Conservation (phyloP, 805 yeast genomes). For the Sungouiella thailandica region DNA sequence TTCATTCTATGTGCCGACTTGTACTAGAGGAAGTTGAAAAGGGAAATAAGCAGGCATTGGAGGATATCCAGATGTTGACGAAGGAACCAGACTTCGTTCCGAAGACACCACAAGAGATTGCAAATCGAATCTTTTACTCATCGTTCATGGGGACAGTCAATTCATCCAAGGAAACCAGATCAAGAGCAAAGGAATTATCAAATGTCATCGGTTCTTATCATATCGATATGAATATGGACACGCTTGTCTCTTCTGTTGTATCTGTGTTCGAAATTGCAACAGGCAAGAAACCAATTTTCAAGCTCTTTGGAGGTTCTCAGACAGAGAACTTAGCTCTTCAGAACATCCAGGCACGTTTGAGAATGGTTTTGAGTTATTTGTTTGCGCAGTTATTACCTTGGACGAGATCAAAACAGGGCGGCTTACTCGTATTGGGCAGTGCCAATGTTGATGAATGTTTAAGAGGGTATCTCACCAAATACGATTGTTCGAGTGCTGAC, state of each 20-base stretch:
- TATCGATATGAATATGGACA: conserved; percentile 87
- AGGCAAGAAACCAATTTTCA: conserved; percentile 82
- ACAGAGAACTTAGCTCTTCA: conserved; percentile 92
- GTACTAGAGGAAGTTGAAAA: conserved; percentile 64
- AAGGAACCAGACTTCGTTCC: conserved; percentile 64
- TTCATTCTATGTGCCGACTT: conserved; percentile 87
- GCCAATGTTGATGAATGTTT: conserved; percentile 97
- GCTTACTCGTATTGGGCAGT: conserved; percentile 86
- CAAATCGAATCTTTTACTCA: conserved; percentile 75
- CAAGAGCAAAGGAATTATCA: conserved; percentile 76
- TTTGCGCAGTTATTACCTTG: conserved; percentile 95
- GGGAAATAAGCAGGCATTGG: conserved; percentile 73
- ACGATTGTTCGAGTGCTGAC: conserved; percentile 97
- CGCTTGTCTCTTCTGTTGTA: conserved; percentile 68
- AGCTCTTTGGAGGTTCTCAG: conserved; percentile 88
- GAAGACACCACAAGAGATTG: conserved; percentile 65
- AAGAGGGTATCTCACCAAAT: conserved; percentile 92
- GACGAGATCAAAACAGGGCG: conserved; percentile 74
- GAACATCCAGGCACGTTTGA: conserved; percentile 90
- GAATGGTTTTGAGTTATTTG: conserved; percentile 92
- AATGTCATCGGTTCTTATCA: conserved; percentile 80
- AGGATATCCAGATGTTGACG: conserved; percentile 68
- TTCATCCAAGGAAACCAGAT: conserved; percentile 82
- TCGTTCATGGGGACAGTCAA: conserved; percentile 95
- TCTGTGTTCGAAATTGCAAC: conserved; percentile 82